phyloP scores from a whole-genome alignment of 106 monocot genomes.

The Dendrobium huoshanense region DNA sequence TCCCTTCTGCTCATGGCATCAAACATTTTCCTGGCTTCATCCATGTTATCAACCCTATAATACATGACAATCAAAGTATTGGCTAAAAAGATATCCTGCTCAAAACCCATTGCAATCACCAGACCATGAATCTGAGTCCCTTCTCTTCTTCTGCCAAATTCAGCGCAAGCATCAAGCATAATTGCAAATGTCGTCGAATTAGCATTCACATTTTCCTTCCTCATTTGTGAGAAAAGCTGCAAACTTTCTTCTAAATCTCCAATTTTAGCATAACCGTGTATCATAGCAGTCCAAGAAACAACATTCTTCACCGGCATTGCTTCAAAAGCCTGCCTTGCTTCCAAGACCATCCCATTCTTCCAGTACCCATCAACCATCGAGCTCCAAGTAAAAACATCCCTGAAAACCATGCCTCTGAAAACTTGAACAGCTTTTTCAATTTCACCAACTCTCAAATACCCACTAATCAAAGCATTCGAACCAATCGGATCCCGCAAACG shows the following conservation, averaged over 20 bases:
- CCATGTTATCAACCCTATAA: constrained; percentile 21
- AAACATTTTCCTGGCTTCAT: constrained; percentile 32
- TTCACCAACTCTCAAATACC: constrained; percentile 32
- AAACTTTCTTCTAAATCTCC: constrained; percentile 38
- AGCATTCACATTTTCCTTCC: constrained; percentile 27
- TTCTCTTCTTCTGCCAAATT: constrained; percentile 14
- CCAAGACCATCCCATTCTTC: constrained; percentile 31
- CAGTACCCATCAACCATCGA: constrained; percentile 54
- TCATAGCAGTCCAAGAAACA: constrained; percentile 50
- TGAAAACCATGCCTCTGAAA: constrained; percentile 29
- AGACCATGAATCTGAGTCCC: constrained; percentile 52
- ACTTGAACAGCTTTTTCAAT: constrained; percentile 30
- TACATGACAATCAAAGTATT: constrained; percentile 56
- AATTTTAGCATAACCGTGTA: constrained; percentile 30
- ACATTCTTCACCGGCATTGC: constrained; percentile 49
- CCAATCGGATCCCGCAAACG: constrained; percentile 47
- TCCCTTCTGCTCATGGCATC: constrained; percentile 37
- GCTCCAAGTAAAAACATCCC: constrained; percentile 51
- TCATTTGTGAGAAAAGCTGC: constrained; percentile 36
- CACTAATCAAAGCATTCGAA: constrained; percentile 51
- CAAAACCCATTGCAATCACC: constrained; percentile 28
- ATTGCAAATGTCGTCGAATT: constrained; percentile 48
- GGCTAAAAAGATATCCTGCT: constrained; percentile 28
- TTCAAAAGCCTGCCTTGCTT: constrained; percentile 29
- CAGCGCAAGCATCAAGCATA: constrained; percentile 39